phyloP scores from a whole-genome alignment of 2,329 filamentous ascomycete genomes.

The Aureobasidium sp. region DNA sequence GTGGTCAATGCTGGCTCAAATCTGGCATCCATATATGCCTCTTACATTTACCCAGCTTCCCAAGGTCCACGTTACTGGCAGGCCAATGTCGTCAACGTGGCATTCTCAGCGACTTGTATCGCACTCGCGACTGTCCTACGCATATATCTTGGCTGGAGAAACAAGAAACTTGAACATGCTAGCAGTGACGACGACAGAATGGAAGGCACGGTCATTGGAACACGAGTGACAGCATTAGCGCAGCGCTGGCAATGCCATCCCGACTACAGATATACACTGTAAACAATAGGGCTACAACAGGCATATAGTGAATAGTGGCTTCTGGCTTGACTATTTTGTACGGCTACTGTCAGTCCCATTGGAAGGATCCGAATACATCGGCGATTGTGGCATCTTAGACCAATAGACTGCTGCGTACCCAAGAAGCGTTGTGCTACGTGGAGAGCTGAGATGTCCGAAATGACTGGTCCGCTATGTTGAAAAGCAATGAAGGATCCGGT shows the following conservation, averaged over 20 bases:
- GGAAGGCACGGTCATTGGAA: not conserved
- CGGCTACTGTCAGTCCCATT: too few relatives aligned
- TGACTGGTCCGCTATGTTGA: too few relatives aligned
- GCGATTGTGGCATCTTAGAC: too few relatives aligned
- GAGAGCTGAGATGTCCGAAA: too few relatives aligned
- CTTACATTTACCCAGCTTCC: not conserved
- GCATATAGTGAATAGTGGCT: too few relatives aligned
- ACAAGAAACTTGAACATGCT: not conserved
- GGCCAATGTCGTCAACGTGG: not conserved
- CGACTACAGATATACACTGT: not conserved
- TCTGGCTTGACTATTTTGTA: too few relatives aligned
- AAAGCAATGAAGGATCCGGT: too few relatives aligned
- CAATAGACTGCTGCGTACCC: too few relatives aligned
- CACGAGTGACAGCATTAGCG: not conserved
- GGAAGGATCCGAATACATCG: too few relatives aligned
- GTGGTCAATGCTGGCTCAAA: slow-evolving; percentile 32
- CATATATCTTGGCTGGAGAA: not conserved
- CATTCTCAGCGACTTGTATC: not conserved
- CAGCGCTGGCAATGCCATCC: not conserved
- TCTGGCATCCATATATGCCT: slow-evolving; percentile 29
- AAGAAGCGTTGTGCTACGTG: too few relatives aligned
- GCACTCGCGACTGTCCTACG: not conserved
- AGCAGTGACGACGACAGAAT: not conserved
- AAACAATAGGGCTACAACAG: not conserved
- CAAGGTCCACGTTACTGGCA: not conserved